Evolutionary conservation across 163 green algal genomes (phyloP).

Genomic region (Volvox carteri): DNA sequence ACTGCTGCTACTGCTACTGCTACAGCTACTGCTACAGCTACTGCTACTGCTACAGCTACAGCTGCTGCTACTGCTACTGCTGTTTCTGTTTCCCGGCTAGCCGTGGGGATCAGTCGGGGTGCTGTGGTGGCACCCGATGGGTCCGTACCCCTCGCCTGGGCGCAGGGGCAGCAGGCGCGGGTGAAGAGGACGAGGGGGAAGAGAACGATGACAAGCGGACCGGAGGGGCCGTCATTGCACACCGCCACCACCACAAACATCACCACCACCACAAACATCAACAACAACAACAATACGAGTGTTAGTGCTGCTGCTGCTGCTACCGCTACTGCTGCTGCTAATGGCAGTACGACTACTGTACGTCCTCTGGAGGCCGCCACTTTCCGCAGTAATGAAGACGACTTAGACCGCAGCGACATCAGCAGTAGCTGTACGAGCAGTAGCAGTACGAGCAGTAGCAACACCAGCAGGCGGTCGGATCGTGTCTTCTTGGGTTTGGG

Average conservation of each 20-base stretch:
- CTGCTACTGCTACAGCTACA: too few species aligned
- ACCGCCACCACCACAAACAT: too few species aligned
- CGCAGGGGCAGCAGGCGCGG: not conserved
- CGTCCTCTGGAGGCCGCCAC: too few species aligned
- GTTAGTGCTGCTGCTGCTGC: too few species aligned
- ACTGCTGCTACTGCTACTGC: too few species aligned
- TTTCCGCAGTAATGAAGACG: not conserved
- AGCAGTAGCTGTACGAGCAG: not conserved
- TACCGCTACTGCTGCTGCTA: too few species aligned
- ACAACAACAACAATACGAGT: not conserved
- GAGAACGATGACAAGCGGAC: too few species aligned
- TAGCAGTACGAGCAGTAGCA: not conserved
- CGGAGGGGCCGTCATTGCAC: too few species aligned
- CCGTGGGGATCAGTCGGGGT: constrained; percentile 24
- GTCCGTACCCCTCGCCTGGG: constrained; percentile 17
- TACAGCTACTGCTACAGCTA: too few species aligned
- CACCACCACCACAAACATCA: too few species aligned
- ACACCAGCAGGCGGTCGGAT: not conserved
- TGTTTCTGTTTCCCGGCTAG: not conserved
- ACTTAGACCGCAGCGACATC: not conserved
- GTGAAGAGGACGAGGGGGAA: not conserved
- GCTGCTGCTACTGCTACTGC: too few species aligned
- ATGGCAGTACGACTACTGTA: too few species aligned
- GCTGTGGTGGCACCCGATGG: not conserved
- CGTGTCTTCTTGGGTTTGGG: constrained; percentile 63